These are phyloP conservation scores for Neurospora hispaniola DNA, from an alignment of 495 filamentous ascomycete species.

Conservation along the genomic window DNA sequence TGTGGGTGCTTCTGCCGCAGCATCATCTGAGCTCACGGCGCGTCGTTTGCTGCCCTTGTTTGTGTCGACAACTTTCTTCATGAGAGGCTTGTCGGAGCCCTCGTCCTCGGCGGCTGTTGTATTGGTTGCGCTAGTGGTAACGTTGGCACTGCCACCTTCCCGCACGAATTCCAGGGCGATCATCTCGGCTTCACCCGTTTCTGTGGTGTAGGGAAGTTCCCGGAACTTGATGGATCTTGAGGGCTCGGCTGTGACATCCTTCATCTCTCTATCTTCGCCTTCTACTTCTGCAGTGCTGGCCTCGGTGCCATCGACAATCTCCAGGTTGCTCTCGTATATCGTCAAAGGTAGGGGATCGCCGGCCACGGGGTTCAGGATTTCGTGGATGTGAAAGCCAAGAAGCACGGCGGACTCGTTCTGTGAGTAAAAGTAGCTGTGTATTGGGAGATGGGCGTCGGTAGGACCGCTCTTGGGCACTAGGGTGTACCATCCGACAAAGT, in stretches of 20 bases:
- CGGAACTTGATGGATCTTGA: constrained; percentile 59
- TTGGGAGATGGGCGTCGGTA: constrained; percentile 49
- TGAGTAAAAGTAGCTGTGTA: constrained; percentile 66
- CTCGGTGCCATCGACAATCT: constrained; percentile 44
- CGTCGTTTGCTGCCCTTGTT: constrained; percentile 37
- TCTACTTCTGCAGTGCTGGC: constrained; percentile 24
- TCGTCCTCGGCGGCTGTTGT: constrained; percentile 16
- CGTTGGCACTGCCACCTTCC: constrained; percentile 60
- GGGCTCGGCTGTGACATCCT: constrained; percentile 50
- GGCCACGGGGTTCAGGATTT: constrained; percentile 40
- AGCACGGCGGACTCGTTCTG: constrained; percentile 83
- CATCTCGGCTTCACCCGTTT: constrained; percentile 96
- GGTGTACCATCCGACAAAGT: constrained; percentile 95
- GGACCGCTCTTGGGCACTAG: constrained; percentile 66
- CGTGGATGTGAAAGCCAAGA: constrained; percentile 67
- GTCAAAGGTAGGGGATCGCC: constrained; percentile 80
- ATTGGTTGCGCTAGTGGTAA: constrained; percentile 40
- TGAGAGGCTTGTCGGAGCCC: constrained; percentile 15
- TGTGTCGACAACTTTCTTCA: constrained; percentile 28
- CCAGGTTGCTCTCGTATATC: constrained; percentile 79
- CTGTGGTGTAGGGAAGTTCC: constrained; percentile 74
- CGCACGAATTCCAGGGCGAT: constrained; percentile 90
- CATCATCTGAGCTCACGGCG: constrained; percentile 27
- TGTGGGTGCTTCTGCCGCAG: constrained; percentile 14
- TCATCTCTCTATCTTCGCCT: constrained; percentile 60